Base-by-base conservation (phyloP, 2,329 filamentous ascomycete genomes). In the Fusarium sororula region DNA sequence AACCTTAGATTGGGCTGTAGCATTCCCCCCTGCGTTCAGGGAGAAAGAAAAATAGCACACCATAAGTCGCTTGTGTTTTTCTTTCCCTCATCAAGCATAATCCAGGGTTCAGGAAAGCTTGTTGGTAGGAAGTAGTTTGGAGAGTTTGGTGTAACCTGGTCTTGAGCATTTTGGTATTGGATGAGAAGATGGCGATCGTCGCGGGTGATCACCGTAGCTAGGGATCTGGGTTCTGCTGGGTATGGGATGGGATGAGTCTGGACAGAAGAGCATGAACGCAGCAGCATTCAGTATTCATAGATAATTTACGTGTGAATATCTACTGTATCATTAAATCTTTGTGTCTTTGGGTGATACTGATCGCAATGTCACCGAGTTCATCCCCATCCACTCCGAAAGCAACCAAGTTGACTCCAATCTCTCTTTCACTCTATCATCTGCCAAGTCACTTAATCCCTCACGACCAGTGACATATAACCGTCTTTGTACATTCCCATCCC, bases 1-100 rank as follows among this genome's bases (percentile, higher is more conserved):
- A 55, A 28, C 35, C 11, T 28, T 41, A 41, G 35, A 14, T n/a
- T 18, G 35, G 20, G 51, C 20, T 39, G 51, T 4, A 41, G 18
- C 51, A 55, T 55, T 41, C 35, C 24, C 50, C 45, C 20, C 20
- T n/a, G 51, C 24, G 15, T 28, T 28, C 2, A 6, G 14, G 24
- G 14, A 3, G 50, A 20, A 24, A 26, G 50, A 32, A 50, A 47
- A 47, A 0, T 5, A 7, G 7, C 14, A 17, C 28, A 22, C 13
- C 4, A n/a, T 0, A 17, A 26, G 10, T 5, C 4, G 28, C 1
- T 13, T 13, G 10, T 15, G 4, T 3, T 50, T 50, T 35, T 20
- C n/a, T 50, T 4, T n/a, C 8, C 4, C 13, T 4, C 11, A 13
- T 13, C 28, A 24, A 51, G 17, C 48, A 11, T 10, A 3, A 5